Conservation (phyloP, 2,329 filamentous ascomycete species). For the Beauveria australis region DNA sequence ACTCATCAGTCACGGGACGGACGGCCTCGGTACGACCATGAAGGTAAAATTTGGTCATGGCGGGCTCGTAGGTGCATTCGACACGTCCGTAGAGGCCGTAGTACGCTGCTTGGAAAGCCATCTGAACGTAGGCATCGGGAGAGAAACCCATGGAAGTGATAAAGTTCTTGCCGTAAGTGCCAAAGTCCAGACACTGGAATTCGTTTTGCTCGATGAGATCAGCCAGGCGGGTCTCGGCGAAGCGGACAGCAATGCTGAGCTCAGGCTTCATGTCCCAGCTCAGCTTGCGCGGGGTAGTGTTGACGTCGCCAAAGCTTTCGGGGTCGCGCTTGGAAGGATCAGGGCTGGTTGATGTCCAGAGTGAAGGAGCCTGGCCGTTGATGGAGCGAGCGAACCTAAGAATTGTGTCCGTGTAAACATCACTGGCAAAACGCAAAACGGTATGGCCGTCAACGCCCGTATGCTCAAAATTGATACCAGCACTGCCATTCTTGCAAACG, state of each 20-base stretch:
- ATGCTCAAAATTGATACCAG: constrained; percentile 98
- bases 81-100: constrained; percentile 91
- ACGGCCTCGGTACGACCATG: constrained; percentile 95
- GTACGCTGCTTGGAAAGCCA: constrained; percentile 98
- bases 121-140: constrained; percentile 94
- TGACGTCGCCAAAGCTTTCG: constrained; percentile 85
- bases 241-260: constrained; percentile 81
- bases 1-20: constrained; percentile 73
- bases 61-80: constrained; percentile 94
- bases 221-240: constrained; percentile 87
- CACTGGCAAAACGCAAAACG: constrained; percentile 89
- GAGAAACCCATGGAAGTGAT: constrained; percentile 97
- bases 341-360: constrained; percentile 86
- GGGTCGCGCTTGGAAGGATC: constrained; percentile 90
- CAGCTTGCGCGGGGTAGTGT: constrained; percentile 87
- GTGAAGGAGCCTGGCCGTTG: constrained; percentile 82
- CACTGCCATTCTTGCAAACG: constrained; percentile 96
- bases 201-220: constrained; percentile 96
- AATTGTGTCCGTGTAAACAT: constrained; percentile 96
- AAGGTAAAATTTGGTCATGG: constrained; percentile 92
- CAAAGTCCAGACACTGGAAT: constrained; percentile 85
- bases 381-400: constrained; percentile 90
- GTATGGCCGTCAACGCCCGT: constrained; percentile 97
- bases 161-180: constrained; percentile 89
- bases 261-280: constrained; percentile 98